phyloP scores from a whole-genome alignment of 805 yeast species.

The Lachancea sp. region DNA sequence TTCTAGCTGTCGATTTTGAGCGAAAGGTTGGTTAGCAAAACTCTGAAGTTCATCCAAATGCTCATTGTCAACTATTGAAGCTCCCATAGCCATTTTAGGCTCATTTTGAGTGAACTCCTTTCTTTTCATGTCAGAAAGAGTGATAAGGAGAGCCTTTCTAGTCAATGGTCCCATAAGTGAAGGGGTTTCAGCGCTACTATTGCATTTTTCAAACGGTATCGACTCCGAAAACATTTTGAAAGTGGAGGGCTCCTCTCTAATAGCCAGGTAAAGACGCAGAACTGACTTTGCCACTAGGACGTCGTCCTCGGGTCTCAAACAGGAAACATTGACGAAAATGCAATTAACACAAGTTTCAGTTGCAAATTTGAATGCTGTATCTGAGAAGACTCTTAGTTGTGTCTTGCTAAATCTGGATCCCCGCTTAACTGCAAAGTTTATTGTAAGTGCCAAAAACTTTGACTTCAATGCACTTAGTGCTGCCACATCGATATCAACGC shows the following conservation, averaged over 20 bases:
- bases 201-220: constrained; percentile 20
- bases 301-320: neutral
- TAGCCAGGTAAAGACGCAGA: constrained; percentile 19
- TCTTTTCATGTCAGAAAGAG: constrained; percentile 21
- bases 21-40: constrained; percentile 11
- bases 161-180: constrained; percentile 10
- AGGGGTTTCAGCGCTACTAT: constrained; percentile 4
- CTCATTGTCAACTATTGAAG: neutral
- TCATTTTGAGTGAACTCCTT: constrained; percentile 6
- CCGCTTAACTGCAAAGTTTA: constrained; percentile 11
- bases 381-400: constrained; percentile 8
- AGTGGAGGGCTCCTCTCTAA: constrained; percentile 8
- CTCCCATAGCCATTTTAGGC: constrained; percentile 7
- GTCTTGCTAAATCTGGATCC: constrained; percentile 3
- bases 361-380: constrained; percentile 17
- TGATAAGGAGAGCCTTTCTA: constrained; percentile 16
- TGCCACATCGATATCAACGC: constrained; percentile 4
- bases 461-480: constrained; percentile 10
- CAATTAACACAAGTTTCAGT: constrained; percentile 13
- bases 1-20: constrained; percentile 19
- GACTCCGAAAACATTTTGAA: constrained; percentile 12
- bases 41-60: neutral
- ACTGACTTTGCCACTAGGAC: constrained; percentile 14
- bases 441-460: constrained; percentile 16
- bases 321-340: constrained; percentile 7